Conservation (phyloP, 2,329 filamentous ascomycete genomes). For the Xylariaceae sp. region DNA sequence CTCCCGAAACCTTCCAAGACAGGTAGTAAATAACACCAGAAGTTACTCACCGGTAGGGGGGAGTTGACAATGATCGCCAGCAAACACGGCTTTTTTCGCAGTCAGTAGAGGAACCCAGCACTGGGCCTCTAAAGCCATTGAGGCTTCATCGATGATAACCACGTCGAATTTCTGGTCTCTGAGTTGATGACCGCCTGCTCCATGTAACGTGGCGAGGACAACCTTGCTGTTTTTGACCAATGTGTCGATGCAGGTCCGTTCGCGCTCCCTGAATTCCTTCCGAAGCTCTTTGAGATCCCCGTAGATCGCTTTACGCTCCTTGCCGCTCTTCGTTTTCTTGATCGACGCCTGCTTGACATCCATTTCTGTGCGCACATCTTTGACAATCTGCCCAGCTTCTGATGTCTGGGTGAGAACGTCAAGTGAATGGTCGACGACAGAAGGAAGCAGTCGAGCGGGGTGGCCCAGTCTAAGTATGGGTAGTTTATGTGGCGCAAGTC, state of each 20-base stretch:
- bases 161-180: conserved; percentile 82
- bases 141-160: conserved; percentile 93
- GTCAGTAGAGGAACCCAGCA: conserved; percentile 89
- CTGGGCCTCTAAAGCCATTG: conserved; percentile 91
- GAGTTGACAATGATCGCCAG: conserved; percentile 90
- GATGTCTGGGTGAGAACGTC: conserved; percentile 89
- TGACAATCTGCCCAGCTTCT: conserved; percentile 83
- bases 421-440: conserved; percentile 82
- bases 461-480: conserved; percentile 89
- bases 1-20: too few relatives aligned
- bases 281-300: conserved; percentile 78
- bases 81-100: conserved; percentile 80
- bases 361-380: conserved; percentile 88
- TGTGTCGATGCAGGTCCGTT: conserved; percentile 73
- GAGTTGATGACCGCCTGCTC: conserved; percentile 80
- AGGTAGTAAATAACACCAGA: too few relatives aligned
- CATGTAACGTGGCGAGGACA: conserved; percentile 88
- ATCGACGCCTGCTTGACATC: conserved; percentile 86
- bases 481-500: conserved; percentile 77
- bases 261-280: conserved; percentile 82
- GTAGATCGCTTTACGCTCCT: conserved; percentile 79
- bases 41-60: too few relatives aligned
- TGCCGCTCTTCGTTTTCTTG: conserved; percentile 77
- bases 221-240: conserved; percentile 77
- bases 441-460: conserved; percentile 83